phyloP scores from a whole-genome alignment of 1,284 basidiomycete species.

The Trichosporon sp. region DNA sequence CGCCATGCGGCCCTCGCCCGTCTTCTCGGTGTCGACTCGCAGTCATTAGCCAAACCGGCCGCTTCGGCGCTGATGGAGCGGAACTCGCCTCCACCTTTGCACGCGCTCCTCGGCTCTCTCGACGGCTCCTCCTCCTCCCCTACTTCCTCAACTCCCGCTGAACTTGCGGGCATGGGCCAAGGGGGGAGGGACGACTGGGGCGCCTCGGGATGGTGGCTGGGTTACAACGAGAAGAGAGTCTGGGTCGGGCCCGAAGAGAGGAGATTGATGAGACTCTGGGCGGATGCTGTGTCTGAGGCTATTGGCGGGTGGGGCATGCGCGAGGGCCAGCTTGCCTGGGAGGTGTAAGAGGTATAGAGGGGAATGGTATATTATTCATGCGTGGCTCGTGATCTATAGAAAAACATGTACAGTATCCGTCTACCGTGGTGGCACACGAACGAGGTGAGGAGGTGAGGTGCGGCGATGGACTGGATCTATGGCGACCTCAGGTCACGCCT shows the following conservation, averaged over 20 bases:
- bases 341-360: slow-evolving; percentile 28
- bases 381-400: background rate
- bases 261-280: slow-evolving; percentile 46
- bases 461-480: no score
- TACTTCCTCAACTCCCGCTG: background rate
- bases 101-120: slow-evolving; percentile 35
- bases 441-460: no score
- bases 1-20: slow-evolving; percentile 27
- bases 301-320: slow-evolving; percentile 49
- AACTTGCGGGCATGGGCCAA: background rate
- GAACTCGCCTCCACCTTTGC: slow-evolving; percentile 47
- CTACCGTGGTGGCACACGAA: no score
- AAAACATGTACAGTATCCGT: slow-evolving; percentile 4
- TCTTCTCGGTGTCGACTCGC: slow-evolving; percentile 28
- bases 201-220: slow-evolving; percentile 46
- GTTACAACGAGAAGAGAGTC: slow-evolving; percentile 34
- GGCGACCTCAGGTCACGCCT: no score
- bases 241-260: slow-evolving; percentile 52
- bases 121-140: no score
- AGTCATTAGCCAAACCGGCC: slow-evolving; percentile 38
- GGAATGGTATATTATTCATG: slow-evolving; percentile 14
- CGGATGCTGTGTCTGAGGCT: slow-evolving; percentile 40
- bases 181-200: slow-evolving; percentile 28
- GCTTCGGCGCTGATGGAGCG: slow-evolving; percentile 36
- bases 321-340: slow-evolving; percentile 45